A percentile compares a stretch with the other conserved stretches of the same genome.
Evolutionary conservation across 2,329 filamentous ascomycete genomes (phyloP).

Genomic region (Aspergillus neoniger): DNA sequence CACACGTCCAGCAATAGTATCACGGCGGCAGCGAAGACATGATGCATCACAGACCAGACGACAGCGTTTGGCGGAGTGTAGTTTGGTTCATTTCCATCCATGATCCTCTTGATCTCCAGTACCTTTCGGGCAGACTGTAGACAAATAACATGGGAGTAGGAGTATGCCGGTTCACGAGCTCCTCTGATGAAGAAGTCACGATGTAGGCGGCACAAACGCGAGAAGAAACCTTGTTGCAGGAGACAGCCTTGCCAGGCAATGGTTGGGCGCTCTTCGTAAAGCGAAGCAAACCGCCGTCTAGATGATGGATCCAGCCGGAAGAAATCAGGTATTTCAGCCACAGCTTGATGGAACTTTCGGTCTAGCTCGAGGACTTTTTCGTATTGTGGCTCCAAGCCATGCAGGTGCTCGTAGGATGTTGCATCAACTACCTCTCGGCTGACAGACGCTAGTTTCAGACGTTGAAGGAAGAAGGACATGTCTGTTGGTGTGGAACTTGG

Average conservation of each 20-base stretch:
- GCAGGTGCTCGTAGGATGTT: conserved; percentile 28
- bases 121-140: conserved; percentile 42
- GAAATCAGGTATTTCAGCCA: conserved; percentile 37
- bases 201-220: conserved; percentile 43
- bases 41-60: conserved; percentile 40
- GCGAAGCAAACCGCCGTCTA: conserved; percentile 25
- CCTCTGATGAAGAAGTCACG: conserved; percentile 43
- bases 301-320: conserved; percentile 39
- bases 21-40: conserved; percentile 45
- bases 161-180: conserved; percentile 36
- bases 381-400: conserved; percentile 34
- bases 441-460: conserved; percentile 44
- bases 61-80: conserved; percentile 30
- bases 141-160: conserved; percentile 42
- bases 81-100: conserved; percentile 33
- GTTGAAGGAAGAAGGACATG: conserved; percentile 50
- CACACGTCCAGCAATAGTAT: conserved; percentile 44
- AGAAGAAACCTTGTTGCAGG: conserved; percentile 38
- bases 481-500: conserved; percentile 42
- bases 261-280: conserved; percentile 33
- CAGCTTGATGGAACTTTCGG: conserved; percentile 33
- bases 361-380: conserved; percentile 44
- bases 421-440: conserved; percentile 46
- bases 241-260: conserved; percentile 40
- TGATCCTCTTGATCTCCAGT: conserved; percentile 38